These are phyloP conservation scores for Drechslerella dactyloides DNA, from an alignment of 2,329 filamentous ascomycete genomes.

Conservation along the genomic window DNA sequence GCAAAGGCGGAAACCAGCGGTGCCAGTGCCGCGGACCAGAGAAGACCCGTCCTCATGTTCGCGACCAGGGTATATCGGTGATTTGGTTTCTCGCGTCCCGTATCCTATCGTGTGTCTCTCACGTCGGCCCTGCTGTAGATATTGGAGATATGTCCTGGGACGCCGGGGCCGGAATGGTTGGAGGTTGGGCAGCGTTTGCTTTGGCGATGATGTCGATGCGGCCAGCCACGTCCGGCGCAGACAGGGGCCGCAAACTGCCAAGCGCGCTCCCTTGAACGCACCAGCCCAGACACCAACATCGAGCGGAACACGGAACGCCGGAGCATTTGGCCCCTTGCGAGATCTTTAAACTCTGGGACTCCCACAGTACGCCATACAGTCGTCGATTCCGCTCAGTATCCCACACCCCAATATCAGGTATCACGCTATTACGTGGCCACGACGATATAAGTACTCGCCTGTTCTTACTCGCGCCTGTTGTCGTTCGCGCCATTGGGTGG, in stretches of 20 bases:
- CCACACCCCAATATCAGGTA: neutral
- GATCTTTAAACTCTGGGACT: neutral
- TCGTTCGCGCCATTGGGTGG: neutral
- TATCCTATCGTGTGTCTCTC: slow-evolving; percentile 7
- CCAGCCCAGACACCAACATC: slow-evolving; percentile 5
- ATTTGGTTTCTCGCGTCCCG: neutral
- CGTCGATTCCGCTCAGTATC: neutral
- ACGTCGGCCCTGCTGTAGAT: neutral
- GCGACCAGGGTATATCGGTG: neutral
- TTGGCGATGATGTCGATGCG: slow-evolving; percentile 51
- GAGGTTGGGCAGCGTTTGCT: slow-evolving; percentile 17
- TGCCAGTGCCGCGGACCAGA: slow-evolving; percentile 40
- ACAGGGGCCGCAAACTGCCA: slow-evolving; percentile 22
- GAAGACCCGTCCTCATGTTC: slow-evolving; percentile 42
- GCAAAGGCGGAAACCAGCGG: slow-evolving; percentile 68
- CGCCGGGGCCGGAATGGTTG: neutral
- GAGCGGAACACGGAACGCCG: slow-evolving; percentile 18
- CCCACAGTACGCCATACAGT: slow-evolving; percentile 19
- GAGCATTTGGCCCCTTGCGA: slow-evolving; percentile 32
- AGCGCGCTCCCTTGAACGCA: slow-evolving; percentile 30
- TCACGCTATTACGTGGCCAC: neutral
- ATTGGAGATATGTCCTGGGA: slow-evolving; percentile 9
- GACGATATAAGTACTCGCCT: neutral
- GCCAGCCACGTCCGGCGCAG: slow-evolving; percentile 33
- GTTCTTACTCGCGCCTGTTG: neutral